Evolutionary conservation across 78 protist genomes (phyloP), one percentile per base, ranked within the genome.

Genomic region (Dictyostelium firmibasis): DNA sequence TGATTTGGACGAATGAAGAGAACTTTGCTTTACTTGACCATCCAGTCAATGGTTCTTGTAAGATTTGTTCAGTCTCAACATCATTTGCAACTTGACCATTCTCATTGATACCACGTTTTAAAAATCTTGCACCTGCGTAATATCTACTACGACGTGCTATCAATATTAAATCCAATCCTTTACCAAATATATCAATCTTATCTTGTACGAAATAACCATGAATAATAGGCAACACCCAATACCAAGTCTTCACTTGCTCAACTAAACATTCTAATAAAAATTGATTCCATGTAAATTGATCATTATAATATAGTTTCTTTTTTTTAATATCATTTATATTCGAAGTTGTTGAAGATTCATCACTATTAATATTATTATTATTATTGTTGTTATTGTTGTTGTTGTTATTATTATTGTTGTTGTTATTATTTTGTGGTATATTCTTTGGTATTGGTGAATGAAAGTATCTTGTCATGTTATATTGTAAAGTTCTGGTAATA

Each of bases 61-160:
- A 85, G 10, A 99, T 98, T 94, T 99, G 99, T 96, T 99, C 99
- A 5, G 96, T 92, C 96, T 99, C 99, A 2, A 98, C 99, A 69
- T 98, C 98, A 38, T 99, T 99, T 6, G 99, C 99, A n/a, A 98
- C 99, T 29, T 95, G 84, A 10, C 97, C 97, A 44, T 83, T 57
- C 16, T 98, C 97, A 36, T 88, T 97, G 43, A 97, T 84, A 2
- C 99, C 99, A 20, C 99, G 97, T 95, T 99, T 99, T 20, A 98
- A 92, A 79, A 96, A 98, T 31, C 99, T 96, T 25, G 99, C 97
- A 35, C 99, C 99, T 3, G 99, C 99, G 60, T 86, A 99, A 31
- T 89, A 57, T 20, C 99, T 86, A 14, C 98, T 95, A 3, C 99
- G 74, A 25, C 99, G 77, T 33, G 99, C 99, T 18, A 99, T 96